Evolutionary conservation across 768 basidiomycete genomes (phyloP), one percentile per base, ranked within the genome.

Genomic region (Phanerochaete sordida): DNA sequence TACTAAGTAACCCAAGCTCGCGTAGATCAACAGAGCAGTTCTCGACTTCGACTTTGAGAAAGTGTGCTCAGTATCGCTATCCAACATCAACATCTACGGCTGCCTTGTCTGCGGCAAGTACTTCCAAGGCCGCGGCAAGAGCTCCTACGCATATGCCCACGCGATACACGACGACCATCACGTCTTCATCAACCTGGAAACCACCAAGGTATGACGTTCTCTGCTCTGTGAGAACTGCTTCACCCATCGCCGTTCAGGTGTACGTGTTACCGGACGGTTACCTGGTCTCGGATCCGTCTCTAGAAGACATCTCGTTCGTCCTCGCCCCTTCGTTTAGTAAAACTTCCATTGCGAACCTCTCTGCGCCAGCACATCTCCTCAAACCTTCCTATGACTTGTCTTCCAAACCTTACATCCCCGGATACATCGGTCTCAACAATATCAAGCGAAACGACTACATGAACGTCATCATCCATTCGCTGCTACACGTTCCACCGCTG

Each of bases 21-120:
- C 30, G 59, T 70, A 98, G 95, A 91, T 98, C 64, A 94, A 97
- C 72, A 84, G 97, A 62, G 84, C 83, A 49, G 80, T 86, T 47
- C 84, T 99, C 59, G 97, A 99, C 74, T 99, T 99, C 75, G 97
- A 99, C 76, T 99, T 99, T 68, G 97, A 99, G 77, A 95, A 96
- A 80, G 84, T 98, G 27, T 99, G 97, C 80, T 98, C 96, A 9
- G 93, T 98, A 54, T 97, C 93, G 35, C 81, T 93, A 57, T 91
- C 92, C 44, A 96, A 98, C 75, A 95, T 97, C 81, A 97, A 99
- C 75, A 91, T 90, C 63, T 99, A 99, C 70, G 94, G 93, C 33
- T 99, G 97, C 71, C 84, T 99, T 56, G 95, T 98, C 16, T 95
- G 93, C 71, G 97, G 97, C 57, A 98, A 97, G 77, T 99, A 98